These are phyloP conservation scores for Rubroboletus pulcherrimus DNA, from an alignment of 768 basidiomycete genomes.

Conservation along the genomic window DNA sequence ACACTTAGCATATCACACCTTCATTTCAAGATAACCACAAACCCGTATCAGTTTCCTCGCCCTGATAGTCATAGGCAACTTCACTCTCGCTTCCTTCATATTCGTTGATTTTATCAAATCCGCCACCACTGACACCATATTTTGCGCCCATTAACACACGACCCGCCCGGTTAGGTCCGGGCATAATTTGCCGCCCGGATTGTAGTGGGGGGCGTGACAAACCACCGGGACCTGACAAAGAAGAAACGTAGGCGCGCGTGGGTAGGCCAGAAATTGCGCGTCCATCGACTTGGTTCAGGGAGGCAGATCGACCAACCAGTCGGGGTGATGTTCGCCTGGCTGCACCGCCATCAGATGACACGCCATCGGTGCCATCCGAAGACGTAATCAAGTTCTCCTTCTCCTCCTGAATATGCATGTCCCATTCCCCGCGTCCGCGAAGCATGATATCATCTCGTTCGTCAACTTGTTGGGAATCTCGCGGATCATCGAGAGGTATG, in stretches of 20 bases:
- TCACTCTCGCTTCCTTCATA: conserved; percentile 41
- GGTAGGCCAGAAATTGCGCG: conserved; percentile 32
- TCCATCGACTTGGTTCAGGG: conserved; percentile 32
- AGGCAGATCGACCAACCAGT: conserved; percentile 30
- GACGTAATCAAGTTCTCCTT: conserved; percentile 38
- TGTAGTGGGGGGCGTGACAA: conserved; percentile 39
- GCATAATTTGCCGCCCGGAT: conserved; percentile 39
- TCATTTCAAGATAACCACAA: conserved; percentile 12
- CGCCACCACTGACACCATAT: conserved; percentile 27
- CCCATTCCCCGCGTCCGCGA: conserved; percentile 30
- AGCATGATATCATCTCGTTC: conserved; percentile 34
- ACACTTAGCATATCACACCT: conserved; percentile 17
- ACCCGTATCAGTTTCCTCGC: conserved; percentile 44
- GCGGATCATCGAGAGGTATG: conserved; percentile 35
- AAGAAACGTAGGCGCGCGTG: conserved; percentile 31
- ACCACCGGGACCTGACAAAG: conserved; percentile 31
- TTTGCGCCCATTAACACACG: conserved; percentile 45
- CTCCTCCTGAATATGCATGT: conserved; percentile 32
- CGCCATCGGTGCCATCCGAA: conserved; percentile 22
- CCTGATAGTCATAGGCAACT: conserved; percentile 26
- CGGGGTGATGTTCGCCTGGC: conserved; percentile 25
- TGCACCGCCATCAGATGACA: conserved; percentile 24
- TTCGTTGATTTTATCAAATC: conserved; percentile 50
- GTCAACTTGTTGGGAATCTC: conserved; percentile 29
- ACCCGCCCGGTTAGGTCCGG: conserved; percentile 45